phyloP scores from a whole-genome alignment of 352 stramenopile genomes.

The Pythium monospermum region DNA sequence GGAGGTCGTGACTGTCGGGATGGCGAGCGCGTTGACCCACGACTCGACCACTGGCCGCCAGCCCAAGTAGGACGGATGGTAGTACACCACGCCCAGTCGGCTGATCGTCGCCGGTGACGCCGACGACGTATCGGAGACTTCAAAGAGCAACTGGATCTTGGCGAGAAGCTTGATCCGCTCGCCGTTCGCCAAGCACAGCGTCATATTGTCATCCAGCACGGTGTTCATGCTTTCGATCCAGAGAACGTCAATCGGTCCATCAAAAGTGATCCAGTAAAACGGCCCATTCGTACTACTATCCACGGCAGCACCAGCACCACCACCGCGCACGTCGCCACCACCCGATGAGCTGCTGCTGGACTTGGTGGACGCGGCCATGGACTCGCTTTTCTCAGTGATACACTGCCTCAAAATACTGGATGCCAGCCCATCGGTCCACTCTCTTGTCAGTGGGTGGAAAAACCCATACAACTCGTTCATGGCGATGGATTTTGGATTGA shows the following conservation, averaged over 20 bases:
- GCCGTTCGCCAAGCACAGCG: constrained; percentile 85
- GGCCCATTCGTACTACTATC: constrained; percentile 17
- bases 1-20: constrained; percentile 17
- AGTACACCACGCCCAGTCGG: constrained; percentile 90
- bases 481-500: constrained; percentile 82
- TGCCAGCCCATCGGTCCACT: constrained; percentile 81
- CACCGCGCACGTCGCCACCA: constrained; percentile 7
- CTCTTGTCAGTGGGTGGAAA: constrained; percentile 74
- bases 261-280: constrained; percentile 84
- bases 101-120: constrained; percentile 91
- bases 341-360: too few relatives aligned
- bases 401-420: constrained; percentile 66
- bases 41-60: constrained; percentile 63
- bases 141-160: constrained; percentile 90
- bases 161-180: constrained; percentile 82
- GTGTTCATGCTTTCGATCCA: constrained; percentile 89
- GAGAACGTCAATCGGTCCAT: constrained; percentile 75
- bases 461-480: constrained; percentile 83
- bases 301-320: too few relatives aligned
- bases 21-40: constrained; percentile 42
- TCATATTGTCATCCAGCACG: constrained; percentile 89
- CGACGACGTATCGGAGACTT: constrained; percentile 87
- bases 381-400: constrained; percentile 67
- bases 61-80: constrained; percentile 53
- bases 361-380: constrained; percentile 12